phyloP scores from a whole-genome alignment of 345 rosid genomes.

The Dimocarpus longan region DNA sequence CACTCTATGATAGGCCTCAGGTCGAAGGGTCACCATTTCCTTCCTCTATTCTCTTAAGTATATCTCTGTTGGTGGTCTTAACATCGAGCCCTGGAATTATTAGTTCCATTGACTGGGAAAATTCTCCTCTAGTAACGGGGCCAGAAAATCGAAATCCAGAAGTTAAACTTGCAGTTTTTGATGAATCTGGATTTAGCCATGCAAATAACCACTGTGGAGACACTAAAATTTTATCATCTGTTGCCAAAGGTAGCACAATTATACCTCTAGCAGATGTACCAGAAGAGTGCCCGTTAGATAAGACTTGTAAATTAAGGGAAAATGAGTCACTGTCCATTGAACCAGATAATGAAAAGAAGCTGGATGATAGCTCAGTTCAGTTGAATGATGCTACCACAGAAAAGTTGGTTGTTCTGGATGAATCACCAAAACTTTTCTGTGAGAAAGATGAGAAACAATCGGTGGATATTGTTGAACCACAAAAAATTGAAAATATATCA shows the following conservation, averaged over 20 bases:
- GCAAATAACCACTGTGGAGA: slow-evolving; percentile 38
- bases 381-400: slow-evolving; percentile 21
- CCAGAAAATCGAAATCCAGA: slow-evolving; percentile 31
- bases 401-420: slow-evolving; percentile 26
- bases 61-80: slow-evolving; percentile 64
- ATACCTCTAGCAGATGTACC: slow-evolving; percentile 32
- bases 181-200: slow-evolving; percentile 27
- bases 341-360: slow-evolving; percentile 37
- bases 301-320: slow-evolving; percentile 25
- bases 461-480: slow-evolving; percentile 28
- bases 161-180: slow-evolving; percentile 31
- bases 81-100: slow-evolving; percentile 45
- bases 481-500: slow-evolving; percentile 23
- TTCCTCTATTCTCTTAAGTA: slow-evolving; percentile 65
- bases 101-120: slow-evolving; percentile 51
- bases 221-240: slow-evolving; percentile 28
- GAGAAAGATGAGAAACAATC: slow-evolving; percentile 41
- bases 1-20: slow-evolving; percentile 82
- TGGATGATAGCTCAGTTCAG: slow-evolving; percentile 22
- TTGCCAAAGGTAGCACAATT: slow-evolving; percentile 28
- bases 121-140: slow-evolving; percentile 36
- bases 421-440: slow-evolving; percentile 23
- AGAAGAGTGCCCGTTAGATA: slow-evolving; percentile 39
- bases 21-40: slow-evolving; percentile 82
- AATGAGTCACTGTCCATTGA: slow-evolving; percentile 19